Evolutionary conservation across 148 eudicot genomes (phyloP), one percentile per base, ranked within the genome.

Genomic region (Rheum nobile): DNA sequence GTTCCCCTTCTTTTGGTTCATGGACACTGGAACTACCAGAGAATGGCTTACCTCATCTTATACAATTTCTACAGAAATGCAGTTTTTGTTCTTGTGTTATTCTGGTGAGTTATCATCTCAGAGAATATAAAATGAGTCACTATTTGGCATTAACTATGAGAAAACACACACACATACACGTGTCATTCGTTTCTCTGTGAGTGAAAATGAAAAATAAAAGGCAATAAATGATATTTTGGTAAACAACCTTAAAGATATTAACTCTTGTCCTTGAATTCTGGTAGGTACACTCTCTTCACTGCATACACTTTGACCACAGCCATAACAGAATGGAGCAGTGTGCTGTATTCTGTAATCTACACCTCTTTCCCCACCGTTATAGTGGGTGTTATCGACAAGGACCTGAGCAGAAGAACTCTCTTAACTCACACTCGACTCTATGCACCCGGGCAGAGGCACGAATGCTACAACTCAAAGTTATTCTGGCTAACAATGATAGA

Each of bases 11-110:
- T 96, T 77, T 81, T 96, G 79, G 96, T 96, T 75, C 99, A 96
- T 79, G 99, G 99, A 61, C 99, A 96, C 72, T 96, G 99, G 99
- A 96, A 96, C 82, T 96, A 96, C 83, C 99, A 96, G 80, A 85
- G 97, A 35, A 96, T 96, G 95, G 88, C 88, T 71, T 92, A 96
- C 81, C 92, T 96, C 97, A 92, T 96, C 63, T 67, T 96, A 71
- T 96, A 96, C 80, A 96, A 96, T 82, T 92, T 96, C 80, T 96
- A 96, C 84, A 86, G 97, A 80, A 96, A 92, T 83, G 99, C 97
- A 21, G 80, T 96, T 48, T 87, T 90, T 67, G 99, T 96, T 74
- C 63, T 96, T 44, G 79, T 92, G 50, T 82, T 96, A 80, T 96
- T 96, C 82, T 96, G 99, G 99, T 96, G 75, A 87, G 96, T 83